Conservation (phyloP, 106 monocot genomes). For the Phalaenopsis aphrodite region DNA sequence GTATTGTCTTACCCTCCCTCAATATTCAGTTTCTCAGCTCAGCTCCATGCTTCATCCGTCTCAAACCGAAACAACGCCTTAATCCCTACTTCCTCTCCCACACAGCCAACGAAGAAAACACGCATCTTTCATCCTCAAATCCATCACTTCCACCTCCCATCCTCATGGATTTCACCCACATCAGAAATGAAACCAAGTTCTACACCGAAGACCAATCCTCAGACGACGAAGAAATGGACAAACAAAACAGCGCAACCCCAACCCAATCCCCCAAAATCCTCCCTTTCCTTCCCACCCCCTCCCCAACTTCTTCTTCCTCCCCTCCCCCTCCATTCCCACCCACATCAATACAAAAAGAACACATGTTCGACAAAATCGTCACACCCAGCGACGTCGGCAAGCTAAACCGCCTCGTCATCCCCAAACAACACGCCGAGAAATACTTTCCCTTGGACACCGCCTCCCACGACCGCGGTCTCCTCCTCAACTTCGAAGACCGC, state of each 20-base stretch:
- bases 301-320: neutral
- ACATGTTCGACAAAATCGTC: constrained; percentile 63
- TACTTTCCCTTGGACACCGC: constrained; percentile 40
- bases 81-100: neutral
- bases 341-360: constrained; percentile 25
- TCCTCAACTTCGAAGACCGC: constrained; percentile 71
- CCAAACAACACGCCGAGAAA: constrained; percentile 61
- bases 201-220: neutral
- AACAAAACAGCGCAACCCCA: too few relatives aligned
- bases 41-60: neutral
- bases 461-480: constrained; percentile 47
- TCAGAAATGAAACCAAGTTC: constrained; percentile 8
- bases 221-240: neutral
- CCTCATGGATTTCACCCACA: constrained; percentile 20
- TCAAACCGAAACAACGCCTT: neutral
- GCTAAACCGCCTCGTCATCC: constrained; percentile 55
- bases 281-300: too few relatives aligned
- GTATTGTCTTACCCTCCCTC: neutral
- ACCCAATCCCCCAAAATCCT: too few relatives aligned
- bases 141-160: neutral
- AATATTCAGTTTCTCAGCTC: neutral
- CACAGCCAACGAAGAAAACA: constrained; percentile 14
- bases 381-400: constrained; percentile 61
- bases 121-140: neutral
- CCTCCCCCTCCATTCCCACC: neutral